phyloP scores from a whole-genome alignment of 768 basidiomycete genomes.

The Boletus vinaceobasis region DNA sequence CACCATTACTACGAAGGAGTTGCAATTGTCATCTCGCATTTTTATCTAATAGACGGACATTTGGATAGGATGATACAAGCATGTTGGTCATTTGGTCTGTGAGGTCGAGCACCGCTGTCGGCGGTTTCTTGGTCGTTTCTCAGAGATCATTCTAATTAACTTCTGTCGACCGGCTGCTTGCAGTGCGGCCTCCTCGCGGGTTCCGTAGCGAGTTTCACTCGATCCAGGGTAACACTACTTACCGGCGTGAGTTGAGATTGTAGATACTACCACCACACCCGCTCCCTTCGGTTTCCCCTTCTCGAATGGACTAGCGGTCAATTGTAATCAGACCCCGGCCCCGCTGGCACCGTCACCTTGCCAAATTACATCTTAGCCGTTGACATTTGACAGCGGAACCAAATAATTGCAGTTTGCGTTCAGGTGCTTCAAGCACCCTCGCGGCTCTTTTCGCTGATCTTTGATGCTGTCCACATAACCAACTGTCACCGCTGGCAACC shows the following conservation, averaged over 20 bases:
- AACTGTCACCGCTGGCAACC: conserved; percentile 9
- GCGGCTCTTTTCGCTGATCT: conserved; percentile 19
- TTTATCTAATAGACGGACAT: conserved; percentile 38
- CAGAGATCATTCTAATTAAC: conserved; percentile 18
- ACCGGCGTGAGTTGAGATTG: background rate
- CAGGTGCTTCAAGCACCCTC: conserved; percentile 1
- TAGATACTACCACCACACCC: background rate
- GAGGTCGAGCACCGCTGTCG: conserved; percentile 13
- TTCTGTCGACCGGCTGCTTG: conserved; percentile 27
- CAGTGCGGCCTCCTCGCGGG: conserved; percentile 32
- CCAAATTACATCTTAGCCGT: conserved; percentile 6
- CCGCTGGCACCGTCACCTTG: conserved; percentile 5
- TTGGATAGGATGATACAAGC: conserved; percentile 28
- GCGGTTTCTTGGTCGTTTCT: conserved; percentile 6
- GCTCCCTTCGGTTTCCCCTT: background rate
- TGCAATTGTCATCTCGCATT: conserved; percentile 18
- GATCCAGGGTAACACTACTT: conserved; percentile 11
- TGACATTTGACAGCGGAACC: conserved; percentile 31
- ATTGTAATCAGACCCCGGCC: conserved; percentile 16
- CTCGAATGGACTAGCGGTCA: conserved; percentile 10
- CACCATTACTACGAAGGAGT: conserved; percentile 24
- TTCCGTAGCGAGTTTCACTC: conserved; percentile 7
- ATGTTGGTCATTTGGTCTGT: conserved; percentile 19
- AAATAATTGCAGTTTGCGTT: conserved; percentile 20
- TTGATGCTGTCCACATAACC: conserved; percentile 24